Conservation (phyloP, 805 yeast genomes). For the Cyberlindnera mycetangii region DNA sequence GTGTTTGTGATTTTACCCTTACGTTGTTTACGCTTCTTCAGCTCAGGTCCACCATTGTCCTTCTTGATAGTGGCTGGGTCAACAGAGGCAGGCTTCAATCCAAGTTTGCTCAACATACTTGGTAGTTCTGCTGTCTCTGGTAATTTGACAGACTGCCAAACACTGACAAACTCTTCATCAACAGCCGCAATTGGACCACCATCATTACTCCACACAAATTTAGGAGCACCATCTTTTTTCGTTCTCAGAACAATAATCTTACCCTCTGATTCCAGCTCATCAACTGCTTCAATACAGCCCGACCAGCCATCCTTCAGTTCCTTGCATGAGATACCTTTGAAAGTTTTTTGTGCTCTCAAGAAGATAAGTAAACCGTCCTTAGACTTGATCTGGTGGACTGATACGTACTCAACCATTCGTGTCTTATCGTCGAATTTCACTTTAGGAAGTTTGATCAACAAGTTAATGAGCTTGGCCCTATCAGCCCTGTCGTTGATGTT, state of each 20-base stretch:
- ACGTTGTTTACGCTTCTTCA: constrained; percentile 83
- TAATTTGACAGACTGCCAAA: constrained; percentile 77
- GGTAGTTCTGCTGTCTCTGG: constrained; percentile 85
- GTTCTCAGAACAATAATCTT: constrained; percentile 82
- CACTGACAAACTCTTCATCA: constrained; percentile 75
- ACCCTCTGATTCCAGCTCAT: constrained; percentile 71
- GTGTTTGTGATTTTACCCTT: constrained; percentile 93
- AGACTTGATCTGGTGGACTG: constrained; percentile 82
- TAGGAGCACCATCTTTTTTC: constrained; percentile 91
- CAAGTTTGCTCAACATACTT: constrained; percentile 69
- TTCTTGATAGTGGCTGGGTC: constrained; percentile 92
- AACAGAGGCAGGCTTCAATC: constrained; percentile 96
- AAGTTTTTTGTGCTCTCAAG: constrained; percentile 77
- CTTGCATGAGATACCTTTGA: constrained; percentile 79
- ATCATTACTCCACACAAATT: constrained; percentile 84
- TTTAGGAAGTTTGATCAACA: constrained; percentile 73
- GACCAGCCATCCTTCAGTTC: constrained; percentile 88
- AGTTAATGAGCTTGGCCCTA: constrained; percentile 64
- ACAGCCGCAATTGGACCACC: constrained; percentile 72
- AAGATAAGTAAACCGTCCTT: constrained; percentile 73
- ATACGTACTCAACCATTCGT: constrained; percentile 77
- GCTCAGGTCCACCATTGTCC: constrained; percentile 48
- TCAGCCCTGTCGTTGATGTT: constrained; percentile 44
- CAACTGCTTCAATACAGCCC: constrained; percentile 76
- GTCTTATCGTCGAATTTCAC: constrained; percentile 62